Evolutionary conservation across 2,329 filamentous ascomycete genomes (phyloP), one percentile per base, ranked within the genome.

Genomic region (Domatiomyces catenatus): DNA sequence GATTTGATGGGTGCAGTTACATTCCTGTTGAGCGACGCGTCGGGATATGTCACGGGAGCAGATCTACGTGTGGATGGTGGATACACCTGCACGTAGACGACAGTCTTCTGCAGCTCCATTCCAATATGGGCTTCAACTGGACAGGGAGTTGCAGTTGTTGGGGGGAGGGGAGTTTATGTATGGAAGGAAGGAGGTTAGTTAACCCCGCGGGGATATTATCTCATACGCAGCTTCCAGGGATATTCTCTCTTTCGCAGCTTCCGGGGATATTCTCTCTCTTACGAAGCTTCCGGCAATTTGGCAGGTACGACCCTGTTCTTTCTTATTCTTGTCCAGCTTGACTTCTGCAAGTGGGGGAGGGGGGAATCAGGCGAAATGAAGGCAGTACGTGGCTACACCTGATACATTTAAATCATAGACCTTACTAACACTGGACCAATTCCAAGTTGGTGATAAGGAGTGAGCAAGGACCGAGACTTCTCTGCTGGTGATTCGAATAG

Each of bases 1-100:
- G 90, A 96, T 62, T 75, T 96, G 51, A 94, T 94, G 84, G 90
- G 90, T 1, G 86, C 89, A 4, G 88, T 94, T 24, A 83, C 86
- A 15, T 94, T 90, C 72, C 71, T 94, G 52, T 77, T 87, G 42
- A 89, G 83, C 52, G 86, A 92, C 61, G 86, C 87, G 2, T 80
- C 79, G 48, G 73, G 72, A 47, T 90, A 89, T 66, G 80, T 88
- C 53, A 81, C 78, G 8, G 76, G 86, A 3, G 83, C 84, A 1
- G 85, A 92, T 59, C 72, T 92, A 58, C 76, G 86, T 24, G 86
- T 93, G 39, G 87, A 93, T 59, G 87, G 87, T 53, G 86, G 86
- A 42, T 55, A 55, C 42, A 55, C 53, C 36, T 55, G 53, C 51
- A 55, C 53, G 24, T 55, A 51, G 43, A 50, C 39, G 10, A 22